Base-by-base conservation (phyloP, 2,329 filamentous ascomycete species). In the Diaporthe citri region DNA sequence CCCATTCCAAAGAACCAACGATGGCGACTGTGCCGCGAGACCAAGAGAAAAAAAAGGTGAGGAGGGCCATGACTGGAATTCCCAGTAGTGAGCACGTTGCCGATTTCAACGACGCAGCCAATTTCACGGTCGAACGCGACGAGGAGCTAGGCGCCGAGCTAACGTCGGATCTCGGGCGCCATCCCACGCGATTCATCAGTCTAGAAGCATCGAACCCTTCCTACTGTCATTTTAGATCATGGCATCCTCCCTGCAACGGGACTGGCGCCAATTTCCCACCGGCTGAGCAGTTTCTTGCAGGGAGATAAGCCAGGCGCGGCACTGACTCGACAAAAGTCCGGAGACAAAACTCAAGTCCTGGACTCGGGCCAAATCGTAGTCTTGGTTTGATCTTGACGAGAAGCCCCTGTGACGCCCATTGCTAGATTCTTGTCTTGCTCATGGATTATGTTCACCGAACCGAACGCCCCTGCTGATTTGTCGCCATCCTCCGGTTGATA, bases 281-380 rank as follows among this genome's bases (percentile, higher is more conserved):
- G 15, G 39, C 10, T 2, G 41, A 25, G 46, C 17, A 34, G 17
- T 10, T 66, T 34, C 20, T 31, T 25, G 62, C 43, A 22, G 34
- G 46, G 64, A 67, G 28, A 52, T 67, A 52, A 25, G 64, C 64
- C 8, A 55, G 31, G 64, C 64, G 3, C 28, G 22, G 12, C 4
- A 8, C 46, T 52, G 46, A 67, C 62, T 67, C 62, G 62, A 67
- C 62, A 51, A 67, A 51, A 36, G 13, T 67, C 43, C 43, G 31
- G n/a, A 20, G 20, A 34, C 20, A 51, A 52, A 17, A 4, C 13
- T 20, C 10, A 4, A 9, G 12, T 9, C 20, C 3, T 36, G 9
- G 43, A 7, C 7, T 51, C 6, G n/a, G 31, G 2, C 51, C 10
- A 31, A 67, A 1, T 25, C 20, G 12, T 20, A 52, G 6, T 41